These are phyloP conservation scores for Blastomyces silverae DNA, from an alignment of 2,329 filamentous ascomycete species.

Conservation along the genomic window DNA sequence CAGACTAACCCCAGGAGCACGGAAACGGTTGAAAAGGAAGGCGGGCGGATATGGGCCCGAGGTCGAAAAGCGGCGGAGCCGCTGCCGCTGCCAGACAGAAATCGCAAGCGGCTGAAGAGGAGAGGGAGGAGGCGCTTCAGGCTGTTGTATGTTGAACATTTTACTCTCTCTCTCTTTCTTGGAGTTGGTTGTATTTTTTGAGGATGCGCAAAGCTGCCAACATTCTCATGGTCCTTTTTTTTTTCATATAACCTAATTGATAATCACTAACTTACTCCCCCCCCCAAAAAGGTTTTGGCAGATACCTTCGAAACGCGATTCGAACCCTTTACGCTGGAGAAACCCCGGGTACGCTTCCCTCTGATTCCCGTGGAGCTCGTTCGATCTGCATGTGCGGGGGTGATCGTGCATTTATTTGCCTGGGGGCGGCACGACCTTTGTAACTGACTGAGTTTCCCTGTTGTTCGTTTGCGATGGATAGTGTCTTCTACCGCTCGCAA, in stretches of 20 bases:
- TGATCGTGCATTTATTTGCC: not conserved
- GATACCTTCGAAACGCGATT: constrained; percentile 94
- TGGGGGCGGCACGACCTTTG: not conserved
- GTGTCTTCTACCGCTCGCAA: constrained; percentile 90
- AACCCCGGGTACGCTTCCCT: constrained; percentile 62
- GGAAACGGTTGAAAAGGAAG: not conserved
- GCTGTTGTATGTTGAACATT: constrained; percentile 49
- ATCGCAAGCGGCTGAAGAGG: constrained; percentile 43
- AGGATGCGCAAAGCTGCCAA: not conserved
- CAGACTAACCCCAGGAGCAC: too few relatives aligned
- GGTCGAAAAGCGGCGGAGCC: constrained; percentile 11
- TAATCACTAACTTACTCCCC: not conserved
- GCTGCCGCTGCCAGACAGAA: constrained; percentile 34
- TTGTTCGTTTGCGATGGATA: constrained; percentile 34
- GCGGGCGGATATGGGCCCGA: constrained; percentile 12
- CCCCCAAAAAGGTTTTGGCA: constrained; percentile 61
- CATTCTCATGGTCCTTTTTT: not conserved
- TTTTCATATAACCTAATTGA: not conserved
- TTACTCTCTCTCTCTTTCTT: constrained; percentile 1
- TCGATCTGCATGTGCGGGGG: not conserved
- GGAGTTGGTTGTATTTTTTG: constrained; percentile 1
- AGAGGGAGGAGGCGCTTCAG: constrained; percentile 57
- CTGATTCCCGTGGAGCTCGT: not conserved
- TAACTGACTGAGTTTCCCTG: constrained; percentile 13
- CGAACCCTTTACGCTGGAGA: constrained; percentile 79